Percentiles rank a stretch among this genome's conserved stretches.
Evolutionary conservation across 352 stramenopile species (phyloP).

Genomic region (Aphanomyces stellatus): DNA sequence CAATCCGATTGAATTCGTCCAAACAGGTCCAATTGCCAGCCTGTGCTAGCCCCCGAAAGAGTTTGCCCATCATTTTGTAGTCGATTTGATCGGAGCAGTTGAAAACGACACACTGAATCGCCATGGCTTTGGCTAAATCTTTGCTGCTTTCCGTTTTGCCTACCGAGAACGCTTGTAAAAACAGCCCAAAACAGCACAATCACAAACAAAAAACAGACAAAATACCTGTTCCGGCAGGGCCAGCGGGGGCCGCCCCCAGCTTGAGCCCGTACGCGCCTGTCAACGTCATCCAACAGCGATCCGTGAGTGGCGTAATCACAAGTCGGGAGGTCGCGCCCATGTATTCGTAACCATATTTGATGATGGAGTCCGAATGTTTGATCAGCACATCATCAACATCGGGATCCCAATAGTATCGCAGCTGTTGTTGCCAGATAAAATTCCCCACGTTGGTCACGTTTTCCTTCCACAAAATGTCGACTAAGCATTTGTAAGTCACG

Average conservation of each 20-base stretch:
- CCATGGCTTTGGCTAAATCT: slow-evolving; percentile 91
- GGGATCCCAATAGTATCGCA: slow-evolving; percentile 91
- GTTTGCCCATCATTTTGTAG: slow-evolving; percentile 96
- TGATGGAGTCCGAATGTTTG: slow-evolving; percentile 75
- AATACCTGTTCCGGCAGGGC: slow-evolving; percentile 82
- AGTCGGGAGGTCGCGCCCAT: slow-evolving; percentile 86
- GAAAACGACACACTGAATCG: slow-evolving; percentile 93
- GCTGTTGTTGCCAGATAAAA: slow-evolving; percentile 93
- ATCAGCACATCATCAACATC: slow-evolving; percentile 86
- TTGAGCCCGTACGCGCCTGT: slow-evolving; percentile 91
- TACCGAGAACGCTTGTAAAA: slow-evolving; percentile 26
- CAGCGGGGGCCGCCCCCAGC: slow-evolving; percentile 87
- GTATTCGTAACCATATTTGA: slow-evolving; percentile 94
- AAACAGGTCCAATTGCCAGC: slow-evolving; percentile 87
- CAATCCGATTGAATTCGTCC: slow-evolving; percentile 94
- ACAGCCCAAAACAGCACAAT: not conserved
- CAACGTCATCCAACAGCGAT: slow-evolving; percentile 95
- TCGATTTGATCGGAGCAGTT: slow-evolving; percentile 95
- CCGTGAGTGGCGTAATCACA: slow-evolving; percentile 83
- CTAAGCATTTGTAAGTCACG: slow-evolving; percentile 14
- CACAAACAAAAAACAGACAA: no score
- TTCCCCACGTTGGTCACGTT: slow-evolving; percentile 65
- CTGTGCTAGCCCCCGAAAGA: slow-evolving; percentile 89
- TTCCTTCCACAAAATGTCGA: slow-evolving; percentile 60
- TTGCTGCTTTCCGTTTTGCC: slow-evolving; percentile 96